Evolutionary conservation across 306 rosid species (phyloP).

Genomic region (Hippophae gyantsensis): DNA sequence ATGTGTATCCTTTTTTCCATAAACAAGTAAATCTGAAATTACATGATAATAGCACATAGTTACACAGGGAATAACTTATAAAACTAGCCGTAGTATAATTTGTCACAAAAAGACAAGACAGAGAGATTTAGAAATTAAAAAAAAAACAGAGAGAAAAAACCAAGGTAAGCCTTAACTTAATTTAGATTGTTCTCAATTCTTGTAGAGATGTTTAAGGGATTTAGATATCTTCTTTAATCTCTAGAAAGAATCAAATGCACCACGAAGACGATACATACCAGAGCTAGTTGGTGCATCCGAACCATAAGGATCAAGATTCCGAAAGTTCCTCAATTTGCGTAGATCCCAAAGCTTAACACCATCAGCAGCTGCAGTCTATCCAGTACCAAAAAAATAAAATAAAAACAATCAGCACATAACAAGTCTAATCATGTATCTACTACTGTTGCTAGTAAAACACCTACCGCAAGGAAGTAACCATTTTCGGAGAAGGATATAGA

Average conservation of each 20-base stretch:
- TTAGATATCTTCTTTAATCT: not conserved
- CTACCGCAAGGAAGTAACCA: constrained; percentile 97
- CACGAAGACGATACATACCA: constrained; percentile 30
- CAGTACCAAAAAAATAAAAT: constrained; percentile 14
- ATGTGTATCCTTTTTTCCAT: too few relatives aligned
- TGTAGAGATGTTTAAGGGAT: too few relatives aligned
- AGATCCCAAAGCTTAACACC: constrained; percentile 98
- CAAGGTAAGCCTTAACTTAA: too few relatives aligned
- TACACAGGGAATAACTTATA: too few relatives aligned
- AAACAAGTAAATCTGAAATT: too few relatives aligned
- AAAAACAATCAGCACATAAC: constrained; percentile 15
- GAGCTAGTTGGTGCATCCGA: constrained; percentile 75
- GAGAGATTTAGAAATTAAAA: too few relatives aligned
- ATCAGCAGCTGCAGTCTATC: constrained; percentile 90
- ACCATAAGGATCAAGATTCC: constrained; percentile 75
- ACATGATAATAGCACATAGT: too few relatives aligned
- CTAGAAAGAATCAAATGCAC: not conserved
- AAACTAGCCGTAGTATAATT: too few relatives aligned
- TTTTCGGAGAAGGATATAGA: constrained; percentile 92
- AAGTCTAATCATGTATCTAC: constrained; percentile 3
- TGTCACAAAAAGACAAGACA: too few relatives aligned
- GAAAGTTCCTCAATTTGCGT: constrained; percentile 82
- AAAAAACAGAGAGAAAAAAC: too few relatives aligned
- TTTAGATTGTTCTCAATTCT: too few relatives aligned
- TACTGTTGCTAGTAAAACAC: constrained; percentile 14